Evolutionary conservation across 371 early-diverging fungal genomes (phyloP), one percentile per base, ranked within the genome.

Genomic region (Mortierella polycephala): DNA sequence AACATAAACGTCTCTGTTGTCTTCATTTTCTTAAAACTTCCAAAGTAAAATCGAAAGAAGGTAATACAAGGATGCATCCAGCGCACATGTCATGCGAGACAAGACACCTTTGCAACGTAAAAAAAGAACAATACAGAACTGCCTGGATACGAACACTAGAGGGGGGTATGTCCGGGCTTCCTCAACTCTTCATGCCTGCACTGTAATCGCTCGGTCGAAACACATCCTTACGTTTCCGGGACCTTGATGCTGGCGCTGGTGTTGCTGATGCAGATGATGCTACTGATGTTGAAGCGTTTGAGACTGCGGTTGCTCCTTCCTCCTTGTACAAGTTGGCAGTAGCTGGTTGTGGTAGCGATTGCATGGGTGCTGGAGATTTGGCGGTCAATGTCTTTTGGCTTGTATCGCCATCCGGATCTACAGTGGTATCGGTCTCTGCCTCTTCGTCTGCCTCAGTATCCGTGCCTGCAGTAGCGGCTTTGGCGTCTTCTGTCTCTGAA

Each of bases 381-480:
- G 47, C 45, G 18, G 62, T 14, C 40, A 40, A 20, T 4, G 67
- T 53, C 42, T 50, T 73, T 54, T 67, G 67, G 37, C 60, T 75
- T 37, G 64, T 67, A 55, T 76, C 76, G 5, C 67, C 76, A 1
- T 76, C 76, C 12, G 76, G 76, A 41, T 76, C 76, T n/a, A 67
- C 63, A 2, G 76, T 76, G 12, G 76, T 76, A 14, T 76, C 76
- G 1, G 76, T 76, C 47, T 59, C 76, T 23, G 67, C 70, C 18
- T 67, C 76, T 51, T 51, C 76, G 12, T 76, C 76, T 23, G 67
- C 69, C 37, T 75, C 75, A 14, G 61, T 67, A 54, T 75, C 75
- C 20, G 75, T 64, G 5, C 69, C 69, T n/a, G 70, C 63, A 50
- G 67, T 54, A 11, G 53, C 20, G 21, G 47, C 47, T 47, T 21